These are phyloP conservation scores for Pseudotulostoma volvatum DNA, from an alignment of 495 filamentous ascomycete species.

Conservation along the genomic window DNA sequence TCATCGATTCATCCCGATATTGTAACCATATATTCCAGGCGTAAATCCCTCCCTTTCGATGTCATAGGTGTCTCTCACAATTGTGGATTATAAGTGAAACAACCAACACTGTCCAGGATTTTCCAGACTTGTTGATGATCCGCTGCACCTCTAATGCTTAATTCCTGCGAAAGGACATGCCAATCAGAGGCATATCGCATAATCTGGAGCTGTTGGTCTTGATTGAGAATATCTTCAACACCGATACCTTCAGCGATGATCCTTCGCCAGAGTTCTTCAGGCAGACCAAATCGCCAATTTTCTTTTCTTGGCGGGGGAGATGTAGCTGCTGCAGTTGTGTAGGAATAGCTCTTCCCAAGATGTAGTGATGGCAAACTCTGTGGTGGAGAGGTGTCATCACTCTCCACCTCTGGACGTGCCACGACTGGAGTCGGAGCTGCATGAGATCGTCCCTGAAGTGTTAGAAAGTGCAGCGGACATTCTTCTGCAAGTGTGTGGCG, in stretches of 20 bases:
- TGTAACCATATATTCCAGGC: no score
- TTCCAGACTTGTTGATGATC: slow-evolving; percentile 22
- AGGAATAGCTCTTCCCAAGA: not conserved
- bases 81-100: slow-evolving; percentile 14
- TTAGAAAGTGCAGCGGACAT: not conserved
- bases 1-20: no score
- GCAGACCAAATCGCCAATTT: slow-evolving; percentile 12
- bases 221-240: slow-evolving; percentile 18
- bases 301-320: slow-evolving; percentile 4
- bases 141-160: slow-evolving; percentile 13
- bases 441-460: not conserved
- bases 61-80: slow-evolving; percentile 2
- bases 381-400: not conserved
- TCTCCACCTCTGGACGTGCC: not conserved
- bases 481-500: not conserved
- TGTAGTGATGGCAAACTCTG: no score
- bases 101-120: slow-evolving; percentile 14
- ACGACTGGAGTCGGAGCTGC: not conserved
- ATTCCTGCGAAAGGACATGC: slow-evolving; percentile 11
- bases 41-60: no score
- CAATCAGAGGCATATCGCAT: slow-evolving; percentile 16
- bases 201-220: slow-evolving; percentile 16
- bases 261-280: slow-evolving; percentile 16
- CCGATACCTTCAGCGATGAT: slow-evolving; percentile 19
- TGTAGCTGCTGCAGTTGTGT: not conserved